These are phyloP conservation scores for Phytophthora capsici DNA, from an alignment of 352 stramenopile genomes.

Conservation along the genomic window DNA sequence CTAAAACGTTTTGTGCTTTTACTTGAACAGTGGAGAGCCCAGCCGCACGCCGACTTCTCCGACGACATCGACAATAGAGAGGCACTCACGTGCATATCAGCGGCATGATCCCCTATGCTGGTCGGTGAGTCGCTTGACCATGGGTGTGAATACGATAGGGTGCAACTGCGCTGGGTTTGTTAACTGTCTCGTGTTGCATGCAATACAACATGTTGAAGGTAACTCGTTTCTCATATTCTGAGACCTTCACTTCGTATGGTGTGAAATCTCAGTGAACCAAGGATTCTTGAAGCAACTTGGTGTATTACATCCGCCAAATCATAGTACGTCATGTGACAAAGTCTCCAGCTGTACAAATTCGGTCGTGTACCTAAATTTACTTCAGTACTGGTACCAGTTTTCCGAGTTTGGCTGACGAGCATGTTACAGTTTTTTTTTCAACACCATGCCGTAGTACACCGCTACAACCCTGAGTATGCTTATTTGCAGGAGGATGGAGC, in stretches of 20 bases:
- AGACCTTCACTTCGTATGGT: background rate
- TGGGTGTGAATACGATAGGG: slow-evolving; percentile 3
- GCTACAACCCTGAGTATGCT: no score
- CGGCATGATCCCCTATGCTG: slow-evolving; percentile 2
- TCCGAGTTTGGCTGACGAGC: no score
- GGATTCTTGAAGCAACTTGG: background rate
- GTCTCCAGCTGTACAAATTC: slow-evolving; percentile 1
- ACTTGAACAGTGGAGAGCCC: slow-evolving; percentile 26
- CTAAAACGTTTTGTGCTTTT: slow-evolving; percentile 14
- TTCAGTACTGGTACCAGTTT: no score
- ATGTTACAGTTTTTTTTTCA: no score
- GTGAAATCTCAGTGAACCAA: no score
- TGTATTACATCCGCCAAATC: slow-evolving; percentile 16
- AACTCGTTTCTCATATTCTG: no score
- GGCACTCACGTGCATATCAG: slow-evolving; percentile 2
- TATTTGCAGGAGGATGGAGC: background rate
- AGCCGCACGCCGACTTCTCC: slow-evolving; percentile 57
- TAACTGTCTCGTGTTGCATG: slow-evolving; percentile 9
- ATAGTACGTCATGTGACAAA: background rate
- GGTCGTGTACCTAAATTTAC: no score
- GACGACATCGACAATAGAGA: slow-evolving; percentile 57
- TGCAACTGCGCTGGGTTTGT: slow-evolving; percentile 1
- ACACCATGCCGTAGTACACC: no score
- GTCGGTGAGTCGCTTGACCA: slow-evolving; percentile 3
- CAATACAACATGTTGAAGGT: slow-evolving; percentile 5